phyloP scores from a whole-genome alignment of 306 rosid species.

The Glycine tomentella region DNA sequence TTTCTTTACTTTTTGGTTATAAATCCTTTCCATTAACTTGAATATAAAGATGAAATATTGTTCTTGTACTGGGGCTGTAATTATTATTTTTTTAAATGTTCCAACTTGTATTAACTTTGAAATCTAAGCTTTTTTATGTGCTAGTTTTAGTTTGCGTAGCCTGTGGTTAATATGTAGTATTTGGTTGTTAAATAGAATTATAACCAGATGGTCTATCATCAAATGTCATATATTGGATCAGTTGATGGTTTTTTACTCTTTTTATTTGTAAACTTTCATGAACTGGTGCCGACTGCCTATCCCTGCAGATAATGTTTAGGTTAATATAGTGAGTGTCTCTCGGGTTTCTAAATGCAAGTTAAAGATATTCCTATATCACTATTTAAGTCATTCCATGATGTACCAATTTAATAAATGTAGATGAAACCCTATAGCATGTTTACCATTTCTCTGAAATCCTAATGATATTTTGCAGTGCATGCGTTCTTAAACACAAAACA shows the following conservation, averaged over 20 bases:
- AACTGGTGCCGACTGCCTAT: constrained; percentile 30
- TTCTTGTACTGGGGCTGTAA: neutral
- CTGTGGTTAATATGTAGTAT: constrained; percentile 5
- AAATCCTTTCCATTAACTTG: constrained; percentile 27
- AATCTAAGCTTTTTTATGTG: neutral
- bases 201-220: constrained; percentile 8
- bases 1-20: constrained; percentile 22
- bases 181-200: constrained; percentile 13
- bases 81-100: too few relatives aligned
- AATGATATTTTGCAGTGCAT: neutral
- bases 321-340: neutral
- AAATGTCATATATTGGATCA: constrained; percentile 30
- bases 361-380: neutral
- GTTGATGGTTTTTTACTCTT: neutral
- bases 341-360: constrained; percentile 2
- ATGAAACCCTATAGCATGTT: neutral
- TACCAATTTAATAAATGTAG: neutral
- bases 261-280: constrained; percentile 17
- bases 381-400: constrained; percentile 4
- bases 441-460: constrained; percentile 1
- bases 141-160: neutral
- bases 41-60: constrained; percentile 17
- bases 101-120: too few relatives aligned
- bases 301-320: neutral
- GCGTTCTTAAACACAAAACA: constrained; percentile 4